Percentiles rank a stretch among this genome's conserved stretches.
Conservation (phyloP, 371 early-diverging fungal genomes). For the Racocetra persica region DNA sequence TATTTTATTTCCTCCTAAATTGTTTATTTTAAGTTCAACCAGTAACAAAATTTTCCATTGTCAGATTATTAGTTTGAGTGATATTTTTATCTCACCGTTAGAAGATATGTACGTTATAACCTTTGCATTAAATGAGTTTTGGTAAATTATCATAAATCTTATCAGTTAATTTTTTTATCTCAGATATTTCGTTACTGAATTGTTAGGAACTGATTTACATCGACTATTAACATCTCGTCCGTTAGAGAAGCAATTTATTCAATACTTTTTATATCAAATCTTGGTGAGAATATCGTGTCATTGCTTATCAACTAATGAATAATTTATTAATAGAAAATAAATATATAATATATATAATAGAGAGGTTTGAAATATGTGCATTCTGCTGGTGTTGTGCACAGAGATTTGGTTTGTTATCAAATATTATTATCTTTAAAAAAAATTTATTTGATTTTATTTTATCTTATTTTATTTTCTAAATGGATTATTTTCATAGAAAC, state of each 20-base stretch:
- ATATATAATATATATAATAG: slow-evolving; percentile 48
- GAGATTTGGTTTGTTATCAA: slow-evolving; percentile 77
- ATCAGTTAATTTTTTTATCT: background rate
- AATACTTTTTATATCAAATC: slow-evolving; percentile 96
- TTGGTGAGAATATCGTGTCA: slow-evolving; percentile 59
- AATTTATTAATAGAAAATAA: slow-evolving; percentile 25
- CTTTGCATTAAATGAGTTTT: background rate
- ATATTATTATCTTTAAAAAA: background rate
- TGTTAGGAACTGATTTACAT: slow-evolving; percentile 93
- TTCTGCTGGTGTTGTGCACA: slow-evolving; percentile 94
- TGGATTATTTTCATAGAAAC: slow-evolving; percentile 68
- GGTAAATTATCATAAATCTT: too few relatives aligned
- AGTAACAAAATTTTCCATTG: background rate
- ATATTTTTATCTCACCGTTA: slow-evolving; percentile 90
- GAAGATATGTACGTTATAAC: slow-evolving; percentile 80
- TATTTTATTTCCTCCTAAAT: background rate
- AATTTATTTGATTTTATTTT: background rate
- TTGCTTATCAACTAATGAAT: slow-evolving; percentile 23
- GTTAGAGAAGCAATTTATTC: slow-evolving; percentile 91
- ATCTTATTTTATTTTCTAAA: background rate
- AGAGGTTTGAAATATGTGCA: slow-evolving; percentile 93
- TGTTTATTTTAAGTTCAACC: background rate
- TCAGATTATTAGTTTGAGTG: slow-evolving; percentile 83
- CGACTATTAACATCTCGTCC: slow-evolving; percentile 87
- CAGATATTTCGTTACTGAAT: slow-evolving; percentile 94